phyloP scores from a whole-genome alignment of 75 land plant species.

The Cryptomeria japonica region DNA sequence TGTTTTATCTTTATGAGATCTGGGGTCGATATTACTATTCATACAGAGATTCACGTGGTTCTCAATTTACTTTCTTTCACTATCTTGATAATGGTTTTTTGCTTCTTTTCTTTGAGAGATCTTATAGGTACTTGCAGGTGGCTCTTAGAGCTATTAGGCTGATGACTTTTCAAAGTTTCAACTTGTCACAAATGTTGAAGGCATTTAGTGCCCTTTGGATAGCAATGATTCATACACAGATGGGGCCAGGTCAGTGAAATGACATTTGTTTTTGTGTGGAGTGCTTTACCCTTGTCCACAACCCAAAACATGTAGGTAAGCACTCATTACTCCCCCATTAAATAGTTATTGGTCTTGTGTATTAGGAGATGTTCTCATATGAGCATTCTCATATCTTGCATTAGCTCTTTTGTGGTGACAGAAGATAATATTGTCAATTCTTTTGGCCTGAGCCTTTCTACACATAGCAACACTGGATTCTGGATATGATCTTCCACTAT shows the following conservation, averaged over 20 bases:
- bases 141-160: not conserved
- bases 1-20: no score
- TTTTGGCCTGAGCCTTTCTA: not conserved
- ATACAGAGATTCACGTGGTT: not conserved
- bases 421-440: not conserved
- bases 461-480: not conserved
- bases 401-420: not conserved
- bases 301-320: not conserved
- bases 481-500: not conserved
- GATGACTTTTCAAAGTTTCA: not conserved
- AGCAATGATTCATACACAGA: not conserved
- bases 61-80: not conserved
- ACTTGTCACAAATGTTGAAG: not conserved
- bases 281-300: not conserved
- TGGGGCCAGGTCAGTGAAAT: not conserved
- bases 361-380: not conserved
- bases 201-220: not conserved
- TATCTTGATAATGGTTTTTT: not conserved
- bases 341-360: not conserved
- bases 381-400: not conserved
- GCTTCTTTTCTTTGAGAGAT: not conserved
- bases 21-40: not conserved
- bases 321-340: not conserved
- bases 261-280: not conserved
- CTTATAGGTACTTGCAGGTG: not conserved